Evolutionary conservation across 2,329 filamentous ascomycete species (phyloP), one percentile per base, ranked within the genome.

Genomic region (Cercospora citrullina): DNA sequence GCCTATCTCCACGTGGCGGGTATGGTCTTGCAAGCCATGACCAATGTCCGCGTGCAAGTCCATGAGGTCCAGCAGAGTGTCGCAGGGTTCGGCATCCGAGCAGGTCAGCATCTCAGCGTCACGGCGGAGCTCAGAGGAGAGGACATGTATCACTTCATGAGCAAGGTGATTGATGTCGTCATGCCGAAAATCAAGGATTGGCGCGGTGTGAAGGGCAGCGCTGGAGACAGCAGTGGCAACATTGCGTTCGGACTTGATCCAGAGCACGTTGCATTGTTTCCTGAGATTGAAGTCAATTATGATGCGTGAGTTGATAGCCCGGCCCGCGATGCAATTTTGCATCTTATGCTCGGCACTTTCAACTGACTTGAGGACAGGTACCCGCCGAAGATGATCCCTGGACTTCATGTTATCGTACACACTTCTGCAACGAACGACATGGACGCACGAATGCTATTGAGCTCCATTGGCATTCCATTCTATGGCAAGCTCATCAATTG

Each of bases 151-250:
- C 90, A 97, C 79, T 97, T 99, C 79, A 78, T 99, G 55, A 91
- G 94, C 76, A 97, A 97, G 83, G 84, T 93, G 73, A 85, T 98
- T 65, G 93, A 96, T 78, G 84, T 98, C 8, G 94, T 99, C 5
- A 86, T 98, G 78, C 95, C 95, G 45, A 91, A 90, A 77, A 96
- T 99, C 81, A 99, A 98, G 85, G 95, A 99, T 74, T 99, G 93
- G 91, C 88, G 87, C 65, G 95, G 95, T 68, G 84, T 91, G n/a
- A 87, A 87, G 73, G 89, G 88, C 60, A 87, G 83, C 53, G 92
- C 92, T 45, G 95, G 95, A 76, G 95, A 99, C 79, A 89, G 89
- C 76, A 90, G 90, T 69, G 95, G 95, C 42, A 97, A 98, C 79
- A 86, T 99, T 73, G 86, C 85, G 9, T 94, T 94, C 79, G 95